Percentiles rank a stretch among this genome's conserved stretches.
These are phyloP conservation scores for Stylosanthes scabra DNA, from an alignment of 331 rosid species.

Conservation along the genomic window DNA sequence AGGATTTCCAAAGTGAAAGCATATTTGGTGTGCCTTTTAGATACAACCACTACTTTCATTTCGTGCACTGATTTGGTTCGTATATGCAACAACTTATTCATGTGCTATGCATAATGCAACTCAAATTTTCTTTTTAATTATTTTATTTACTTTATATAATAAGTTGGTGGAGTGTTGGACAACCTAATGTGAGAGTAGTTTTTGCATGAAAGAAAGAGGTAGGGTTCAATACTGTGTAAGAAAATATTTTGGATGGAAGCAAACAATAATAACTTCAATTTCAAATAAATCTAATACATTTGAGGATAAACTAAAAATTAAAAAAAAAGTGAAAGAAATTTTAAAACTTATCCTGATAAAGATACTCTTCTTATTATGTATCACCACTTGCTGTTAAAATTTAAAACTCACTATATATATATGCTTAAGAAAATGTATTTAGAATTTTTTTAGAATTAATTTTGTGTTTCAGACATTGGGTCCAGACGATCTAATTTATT, in stretches of 20 bases:
- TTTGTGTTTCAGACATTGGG: too few species aligned
- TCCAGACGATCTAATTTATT: too few species aligned
- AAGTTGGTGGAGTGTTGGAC: too few species aligned
- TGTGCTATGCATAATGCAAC: neutral
- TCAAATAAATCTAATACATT: neutral
- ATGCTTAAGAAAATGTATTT: too few species aligned
- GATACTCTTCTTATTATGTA: neutral
- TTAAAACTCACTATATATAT: neutral
- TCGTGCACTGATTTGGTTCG: neutral
- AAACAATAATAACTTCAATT: neutral
- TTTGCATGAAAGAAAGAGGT: neutral
- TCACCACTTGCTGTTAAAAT: neutral
- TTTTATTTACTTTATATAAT: too few species aligned
- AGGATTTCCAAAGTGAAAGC: constrained; percentile 3
- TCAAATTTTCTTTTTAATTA: neutral
- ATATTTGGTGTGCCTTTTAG: neutral
- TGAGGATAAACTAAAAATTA: neutral
- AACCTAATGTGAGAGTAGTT: neutral
- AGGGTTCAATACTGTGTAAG: too few species aligned
- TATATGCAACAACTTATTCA: neutral
- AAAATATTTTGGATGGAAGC: neutral
- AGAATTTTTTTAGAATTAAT: too few species aligned
- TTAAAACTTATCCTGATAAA: neutral
- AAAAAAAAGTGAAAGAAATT: neutral
- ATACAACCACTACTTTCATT: neutral